Base-by-base conservation (phyloP, 2,329 filamentous ascomycete genomes). In the Xylaria sp. region DNA sequence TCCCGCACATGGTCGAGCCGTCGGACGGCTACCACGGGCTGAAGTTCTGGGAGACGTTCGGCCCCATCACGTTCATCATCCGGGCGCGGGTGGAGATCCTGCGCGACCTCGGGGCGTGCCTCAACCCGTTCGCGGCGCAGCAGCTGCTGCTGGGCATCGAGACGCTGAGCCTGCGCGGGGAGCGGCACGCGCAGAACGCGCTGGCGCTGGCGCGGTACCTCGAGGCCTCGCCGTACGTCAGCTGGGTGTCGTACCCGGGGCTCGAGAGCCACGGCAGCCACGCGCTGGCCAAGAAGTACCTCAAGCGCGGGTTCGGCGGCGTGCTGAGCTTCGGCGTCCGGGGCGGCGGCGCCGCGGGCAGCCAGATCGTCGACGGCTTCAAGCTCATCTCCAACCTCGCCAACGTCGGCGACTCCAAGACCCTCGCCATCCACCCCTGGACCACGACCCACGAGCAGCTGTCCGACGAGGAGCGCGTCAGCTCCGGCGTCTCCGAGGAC, bases 341-440 rank as follows among this genome's bases (percentile, higher is more conserved):
- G 83, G 94, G 95, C 2, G 94, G 92, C 67, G 92, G 88, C 68
- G 85, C 82, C n/a, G 93, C 92, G 17, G 95, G 96, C 68, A 92
- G 89, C 78, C 89, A 94, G 80, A 89, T 98, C 36, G 96, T 98
- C 59, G 96, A 99, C 80, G 89, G 89, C 73, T 96, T 99, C 84
- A 96, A 96, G 86, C 82, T 99, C 73, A 93, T 98, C 74, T 97
- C 93, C 20, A 97, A 98, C 81, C 83, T 98, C 73, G 96, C 96
- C 65, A 99, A 99, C 78, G 94, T 98, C 31, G 95, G 95, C 65
- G 95, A 98, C 79, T 92, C 92, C 55, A 98, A 98, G 87, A 97
- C 94, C 6, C 84, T 97, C 69, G 94, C 94, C 27, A 97, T 97
- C 73, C 94, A 97, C 81, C 95, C 95, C 25, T 97, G 94, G 93